Evolutionary conservation across 2,329 filamentous ascomycete genomes (phyloP), one percentile per base, ranked within the genome.

Genomic region (Talaromyces islandicus): DNA sequence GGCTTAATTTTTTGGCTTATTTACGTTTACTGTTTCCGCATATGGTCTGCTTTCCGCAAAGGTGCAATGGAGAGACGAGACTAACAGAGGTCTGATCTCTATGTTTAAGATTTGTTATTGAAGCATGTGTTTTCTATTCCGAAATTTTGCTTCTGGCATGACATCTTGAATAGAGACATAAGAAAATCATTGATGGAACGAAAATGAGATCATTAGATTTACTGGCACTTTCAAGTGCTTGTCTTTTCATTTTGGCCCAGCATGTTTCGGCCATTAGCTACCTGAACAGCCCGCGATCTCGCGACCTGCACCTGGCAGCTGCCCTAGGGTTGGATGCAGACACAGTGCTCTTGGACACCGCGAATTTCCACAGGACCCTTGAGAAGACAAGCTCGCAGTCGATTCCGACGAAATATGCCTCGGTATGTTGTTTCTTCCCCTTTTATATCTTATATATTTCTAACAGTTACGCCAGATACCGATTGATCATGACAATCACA

Each of bases 401-500:
- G 14, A 46, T 54, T 19, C 48, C 57, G 35, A 54, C 56, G n/a
- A 48, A 62, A 52, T 56, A 58, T 30, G 14, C 46, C 24, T 35
- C 27, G 21, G 54, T 60, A 54, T 38, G 52, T 35, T 59, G 12
- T 46, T 27, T n/a, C 52, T 46, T 50, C 56, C 17, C 12, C 11
- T 27, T 54, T 19, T 25, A 17, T 14, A 24, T 12, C 17, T 30
- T 24, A 3, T 35, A 14, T 12, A 35, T 41, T 14, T 27, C 43
- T 54, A 14, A 51, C 27, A 7, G 25, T 27, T 17, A 60, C 1
- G 14, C 63, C 21, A 72, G 72, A 65, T 74, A 12, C 71, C 69
- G 6, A 69, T 73, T 55, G 70, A 74, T 54, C 71, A 74, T 53
- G 62, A 66, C 7, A 61, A 71, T 55, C 54, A 62, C 9, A 67